Evolutionary conservation across 768 basidiomycete species (phyloP).

Genomic region (Punctularia strigosozonata): DNA sequence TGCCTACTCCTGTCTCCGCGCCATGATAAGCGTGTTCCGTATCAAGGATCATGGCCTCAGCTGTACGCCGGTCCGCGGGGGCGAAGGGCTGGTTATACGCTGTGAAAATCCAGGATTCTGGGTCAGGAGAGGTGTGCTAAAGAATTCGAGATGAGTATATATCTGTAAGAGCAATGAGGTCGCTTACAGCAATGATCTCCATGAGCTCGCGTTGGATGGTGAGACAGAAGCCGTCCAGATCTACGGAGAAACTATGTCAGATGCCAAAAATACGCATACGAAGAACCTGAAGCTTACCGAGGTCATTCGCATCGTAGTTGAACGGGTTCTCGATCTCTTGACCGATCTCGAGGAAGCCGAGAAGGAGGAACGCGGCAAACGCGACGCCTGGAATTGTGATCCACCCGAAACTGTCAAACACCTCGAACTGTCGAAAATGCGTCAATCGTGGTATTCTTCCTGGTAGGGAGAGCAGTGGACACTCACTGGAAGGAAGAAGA

Average conservation of each 20-base stretch:
- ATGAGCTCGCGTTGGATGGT: constrained; percentile 57
- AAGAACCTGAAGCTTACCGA: constrained; percentile 25
- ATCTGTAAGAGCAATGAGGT: neutral
- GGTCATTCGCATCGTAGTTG: constrained; percentile 57
- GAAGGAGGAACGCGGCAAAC: constrained; percentile 49
- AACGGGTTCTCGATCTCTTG: constrained; percentile 64
- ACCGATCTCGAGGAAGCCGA: constrained; percentile 60
- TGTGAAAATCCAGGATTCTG: constrained; percentile 41
- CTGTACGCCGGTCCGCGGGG: constrained; percentile 47
- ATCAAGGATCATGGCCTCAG: constrained; percentile 34
- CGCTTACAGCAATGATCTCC: constrained; percentile 57
- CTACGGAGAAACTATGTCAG: constrained; percentile 18
- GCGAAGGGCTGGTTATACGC: constrained; percentile 60
- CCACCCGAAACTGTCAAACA: constrained; percentile 27
- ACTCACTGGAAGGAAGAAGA: constrained; percentile 16
- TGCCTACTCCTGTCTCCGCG: constrained; percentile 14
- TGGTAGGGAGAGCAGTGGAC: neutral
- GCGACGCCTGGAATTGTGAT: constrained; percentile 43
- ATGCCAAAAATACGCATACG: neutral
- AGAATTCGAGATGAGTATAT: constrained; percentile 1
- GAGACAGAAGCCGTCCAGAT: constrained; percentile 59
- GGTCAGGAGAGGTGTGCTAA: constrained; percentile 44
- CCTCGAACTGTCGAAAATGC: constrained; percentile 32
- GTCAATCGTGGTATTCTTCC: neutral
- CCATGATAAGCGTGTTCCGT: constrained; percentile 25